Evolutionary conservation across 2,329 filamentous ascomycete genomes (phyloP).

Genomic region (Dactylellina drechsleri): DNA sequence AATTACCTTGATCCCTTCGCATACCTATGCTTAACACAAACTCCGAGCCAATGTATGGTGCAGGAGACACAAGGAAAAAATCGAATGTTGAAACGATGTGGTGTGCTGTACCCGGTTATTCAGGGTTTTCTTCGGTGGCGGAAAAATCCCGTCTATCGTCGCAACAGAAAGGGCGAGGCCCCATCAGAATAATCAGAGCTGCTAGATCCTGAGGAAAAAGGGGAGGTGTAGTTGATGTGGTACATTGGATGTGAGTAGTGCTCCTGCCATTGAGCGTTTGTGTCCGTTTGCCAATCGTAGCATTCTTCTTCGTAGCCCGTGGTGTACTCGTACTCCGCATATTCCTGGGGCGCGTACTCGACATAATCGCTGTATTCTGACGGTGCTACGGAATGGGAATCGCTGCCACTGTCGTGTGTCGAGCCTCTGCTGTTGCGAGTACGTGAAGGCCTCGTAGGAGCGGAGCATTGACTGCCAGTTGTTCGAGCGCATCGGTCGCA

Average conservation of each 20-base stretch:
- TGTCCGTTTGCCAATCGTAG: slow-evolving; percentile 45
- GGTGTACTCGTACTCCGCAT: slow-evolving; percentile 28
- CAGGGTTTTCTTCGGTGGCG: slow-evolving; percentile 18
- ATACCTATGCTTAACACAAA: slow-evolving; percentile 34
- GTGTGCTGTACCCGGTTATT: slow-evolving; percentile 23
- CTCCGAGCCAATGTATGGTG: slow-evolving; percentile 51
- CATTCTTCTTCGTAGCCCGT: slow-evolving; percentile 50
- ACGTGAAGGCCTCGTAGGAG: slow-evolving; percentile 45
- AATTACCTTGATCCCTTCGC: slow-evolving; percentile 25
- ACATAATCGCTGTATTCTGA: slow-evolving; percentile 46
- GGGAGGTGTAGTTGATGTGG: slow-evolving; percentile 45
- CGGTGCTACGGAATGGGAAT: slow-evolving; percentile 40
- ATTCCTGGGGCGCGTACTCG: slow-evolving; percentile 25
- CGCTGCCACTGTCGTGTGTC: slow-evolving; percentile 49
- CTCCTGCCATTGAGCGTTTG: slow-evolving; percentile 45
- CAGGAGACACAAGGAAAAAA: slow-evolving; percentile 42
- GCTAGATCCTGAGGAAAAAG: slow-evolving; percentile 50
- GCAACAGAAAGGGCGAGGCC: slow-evolving; percentile 37
- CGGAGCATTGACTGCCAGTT: slow-evolving; percentile 46
- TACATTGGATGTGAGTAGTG: slow-evolving; percentile 53
- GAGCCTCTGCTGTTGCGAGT: slow-evolving; percentile 47
- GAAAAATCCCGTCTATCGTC: slow-evolving; percentile 44
- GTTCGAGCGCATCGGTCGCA: slow-evolving; percentile 53
- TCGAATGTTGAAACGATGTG: slow-evolving; percentile 22
- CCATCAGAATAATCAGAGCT: slow-evolving; percentile 52